These are phyloP conservation scores for Priceomyces haplophilus DNA, from an alignment of 805 yeast species.

Conservation along the genomic window DNA sequence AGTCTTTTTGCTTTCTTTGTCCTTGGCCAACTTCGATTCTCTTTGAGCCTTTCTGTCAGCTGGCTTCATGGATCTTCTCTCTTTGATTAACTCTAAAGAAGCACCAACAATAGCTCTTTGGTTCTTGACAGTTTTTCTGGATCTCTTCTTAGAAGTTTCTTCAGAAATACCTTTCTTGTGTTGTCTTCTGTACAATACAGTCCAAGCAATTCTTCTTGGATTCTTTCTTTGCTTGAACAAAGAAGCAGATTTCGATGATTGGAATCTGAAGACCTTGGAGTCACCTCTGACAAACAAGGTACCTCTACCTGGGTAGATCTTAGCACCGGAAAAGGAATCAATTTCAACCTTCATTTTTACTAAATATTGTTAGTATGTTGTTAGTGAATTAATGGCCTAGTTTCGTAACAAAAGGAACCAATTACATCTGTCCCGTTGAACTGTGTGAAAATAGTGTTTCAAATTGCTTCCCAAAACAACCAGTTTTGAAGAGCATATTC, in stretches of 20 bases:
- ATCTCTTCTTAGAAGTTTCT: slow-evolving; percentile 95
- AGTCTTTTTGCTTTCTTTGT: slow-evolving; percentile 86
- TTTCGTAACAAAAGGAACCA: no score
- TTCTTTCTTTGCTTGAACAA: slow-evolving; percentile 99
- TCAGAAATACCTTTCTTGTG: slow-evolving; percentile 99
- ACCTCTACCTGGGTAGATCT: slow-evolving; percentile 99
- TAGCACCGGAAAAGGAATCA: slow-evolving; percentile 98
- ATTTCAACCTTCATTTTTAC: slow-evolving; percentile 95
- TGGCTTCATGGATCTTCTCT: slow-evolving; percentile 94
- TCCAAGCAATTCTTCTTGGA: slow-evolving; percentile 99
- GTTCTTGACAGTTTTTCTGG: slow-evolving; percentile 96
- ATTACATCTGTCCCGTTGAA: no score
- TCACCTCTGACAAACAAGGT: slow-evolving; percentile 99
- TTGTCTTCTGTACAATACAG: slow-evolving; percentile 98
- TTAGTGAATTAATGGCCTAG: slow-evolving; percentile 1
- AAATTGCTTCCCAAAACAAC: no score
- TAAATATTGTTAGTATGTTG: slow-evolving; percentile 29
- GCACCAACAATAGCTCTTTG: slow-evolving; percentile 99
- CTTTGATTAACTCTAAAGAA: slow-evolving; percentile 95
- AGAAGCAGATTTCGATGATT: slow-evolving; percentile 94
- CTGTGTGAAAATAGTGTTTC: no score
- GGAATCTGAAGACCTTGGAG: slow-evolving; percentile 99
- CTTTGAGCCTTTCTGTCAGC: slow-evolving; percentile 98
- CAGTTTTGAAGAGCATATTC: no score
- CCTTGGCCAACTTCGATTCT: slow-evolving; percentile 80